phyloP scores from a whole-genome alignment of 495 filamentous ascomycete genomes.

The Podospora didyma region DNA sequence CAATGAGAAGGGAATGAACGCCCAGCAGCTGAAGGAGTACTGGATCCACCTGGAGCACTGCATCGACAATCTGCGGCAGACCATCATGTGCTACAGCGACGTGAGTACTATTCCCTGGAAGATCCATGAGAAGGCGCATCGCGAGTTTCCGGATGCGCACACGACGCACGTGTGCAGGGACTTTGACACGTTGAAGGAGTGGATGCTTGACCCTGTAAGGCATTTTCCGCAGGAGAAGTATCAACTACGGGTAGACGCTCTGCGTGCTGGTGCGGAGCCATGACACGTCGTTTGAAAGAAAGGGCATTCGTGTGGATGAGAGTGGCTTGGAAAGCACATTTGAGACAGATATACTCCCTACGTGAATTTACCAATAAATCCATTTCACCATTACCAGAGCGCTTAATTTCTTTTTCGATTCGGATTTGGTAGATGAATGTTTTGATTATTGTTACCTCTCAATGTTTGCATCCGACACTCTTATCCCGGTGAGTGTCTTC shows the following conservation, averaged over 20 bases:
- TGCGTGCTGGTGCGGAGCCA: background rate
- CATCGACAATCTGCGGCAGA: conserved; percentile 32
- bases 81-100: conserved; percentile 29
- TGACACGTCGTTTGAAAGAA: background rate
- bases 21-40: background rate
- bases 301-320: too few species aligned
- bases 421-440: too few species aligned
- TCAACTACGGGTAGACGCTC: background rate
- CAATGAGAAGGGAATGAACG: background rate
- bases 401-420: too few species aligned
- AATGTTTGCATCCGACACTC: too few species aligned
- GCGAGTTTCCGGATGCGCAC: conserved; percentile 6
- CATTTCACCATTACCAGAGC: too few species aligned
- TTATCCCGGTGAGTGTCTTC: too few species aligned
- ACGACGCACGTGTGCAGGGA: conserved; percentile 7
- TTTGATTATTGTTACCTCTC: too few species aligned
- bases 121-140: background rate
- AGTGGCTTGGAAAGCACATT: too few species aligned
- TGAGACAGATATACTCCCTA: too few species aligned
- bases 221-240: conserved; percentile 9
- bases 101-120: conserved; percentile 17
- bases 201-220: conserved; percentile 2
- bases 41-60: conserved; percentile 22
- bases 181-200: conserved; percentile 8
- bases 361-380: too few species aligned